Base-by-base conservation (phyloP, 1,139 yeast genomes). In the Hanseniaspora sp. region DNA sequence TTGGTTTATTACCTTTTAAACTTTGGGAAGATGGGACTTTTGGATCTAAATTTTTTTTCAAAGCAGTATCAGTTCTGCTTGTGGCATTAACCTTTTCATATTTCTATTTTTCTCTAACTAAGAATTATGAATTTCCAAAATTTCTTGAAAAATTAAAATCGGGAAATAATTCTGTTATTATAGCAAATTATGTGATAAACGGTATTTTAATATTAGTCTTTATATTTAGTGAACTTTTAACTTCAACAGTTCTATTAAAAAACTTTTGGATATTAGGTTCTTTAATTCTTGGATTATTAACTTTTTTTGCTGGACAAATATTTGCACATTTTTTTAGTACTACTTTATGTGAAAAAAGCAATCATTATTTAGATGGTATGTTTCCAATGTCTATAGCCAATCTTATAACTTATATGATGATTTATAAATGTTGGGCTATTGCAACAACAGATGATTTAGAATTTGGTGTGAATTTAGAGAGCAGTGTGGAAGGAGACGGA, bases 401-500 rank as follows among this genome's bases (percentile, higher is more conserved):
- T 65, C 67, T 87, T 52, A 85, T 87, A 63, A 77, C 95, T 7
- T 72, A 84, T 55, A 88, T 92, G 95, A 90, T 92, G 97, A 74
- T 90, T 56, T 90, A 88, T 73, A 90, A 92, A 69, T 86, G 82
- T 62, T 92, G 97, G 96, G 96, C 90, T 64, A 86, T 87, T 79
- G 83, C 92, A 55, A 92, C 97, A n/a, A 80, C 82, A 57, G 97
- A 92, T 64, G 97, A 92, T 67, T 79, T 90, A 63, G 98, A 92
- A 69, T 92, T 92, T 67, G 80, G 92, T 52, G 95, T 87, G 53
- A 69, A 71, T 58, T 64, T 68, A 11, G 63, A 64, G 52, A 66
- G 63, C 54, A 67, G 67, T 13, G 72, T 70, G 42, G 70, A 65
- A 31, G 13, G 11, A 4, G 8, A 29, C 2, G 34, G 17, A 13